Evolutionary conservation across 441 rosid genomes (phyloP), one percentile per base, ranked within the genome.

Genomic region (Eruca vesicaria): DNA sequence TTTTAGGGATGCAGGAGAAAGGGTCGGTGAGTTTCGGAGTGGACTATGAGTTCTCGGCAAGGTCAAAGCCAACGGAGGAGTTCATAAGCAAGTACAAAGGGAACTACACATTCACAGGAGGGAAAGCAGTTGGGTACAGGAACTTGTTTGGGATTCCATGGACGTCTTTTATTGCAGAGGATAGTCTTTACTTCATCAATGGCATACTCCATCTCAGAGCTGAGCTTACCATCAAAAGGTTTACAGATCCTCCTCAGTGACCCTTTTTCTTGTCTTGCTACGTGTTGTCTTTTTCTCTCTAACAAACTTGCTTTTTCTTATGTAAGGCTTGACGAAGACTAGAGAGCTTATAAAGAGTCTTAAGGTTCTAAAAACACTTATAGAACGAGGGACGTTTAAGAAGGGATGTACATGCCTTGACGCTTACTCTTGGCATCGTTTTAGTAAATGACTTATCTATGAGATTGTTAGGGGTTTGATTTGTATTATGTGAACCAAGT

Each of bases 371-470:
- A 45, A 45, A 7, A 15, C 41, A 28, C 57, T 16, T 53, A 31
- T 11, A 8, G 56, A 53, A 29, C 50, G 36, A 74, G 52, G 52
- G 61, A 33, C 64, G 43, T 59, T 59, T 68, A 36, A 60, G 68
- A 50, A 68, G 64, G 64, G 5, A 75, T 75, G 78, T 61, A 75
- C 26, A 74, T 67, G 53, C 45, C 28, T 50, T 50, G 21, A 50
- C 19, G 23, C 19, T 31, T 41, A n/a, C 56, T 7, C 38, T 64
- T 72, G 20, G 66, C 43, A 58, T 66, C 53, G 12, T 59, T 60
- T 58, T 33, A 9, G 12, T 50, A 74, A 0, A 4, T 20, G 18
- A 43, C 78, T 32, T 67, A 16, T 33, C 68, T 21, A 2, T 33
- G 41, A 16, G 21, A 16, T 53, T 72, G 32, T 19, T 35, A 56